Percentiles rank a stretch among this genome's conserved stretches.
Conservation (phyloP, 352 stramenopile genomes). For the Blastocystis sp. region DNA sequence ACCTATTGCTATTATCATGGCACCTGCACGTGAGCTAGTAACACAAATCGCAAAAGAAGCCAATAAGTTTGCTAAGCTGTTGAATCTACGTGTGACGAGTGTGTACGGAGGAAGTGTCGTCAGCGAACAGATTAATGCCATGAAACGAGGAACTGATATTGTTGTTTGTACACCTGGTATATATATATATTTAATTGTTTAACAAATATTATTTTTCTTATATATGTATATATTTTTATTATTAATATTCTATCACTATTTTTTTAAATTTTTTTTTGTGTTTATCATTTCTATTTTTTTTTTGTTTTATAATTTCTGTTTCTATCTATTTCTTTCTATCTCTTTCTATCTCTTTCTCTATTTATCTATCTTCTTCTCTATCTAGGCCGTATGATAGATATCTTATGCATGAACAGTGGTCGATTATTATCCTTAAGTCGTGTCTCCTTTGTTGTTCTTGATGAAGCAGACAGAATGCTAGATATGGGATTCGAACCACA, state of each 20-base stretch:
- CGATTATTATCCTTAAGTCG: slow-evolving; percentile 77
- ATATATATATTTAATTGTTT: too few species aligned
- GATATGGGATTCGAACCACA: slow-evolving; percentile 99
- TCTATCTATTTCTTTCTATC: too few species aligned
- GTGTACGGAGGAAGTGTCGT: slow-evolving; percentile 78
- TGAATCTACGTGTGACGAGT: slow-evolving; percentile 69
- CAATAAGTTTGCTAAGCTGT: slow-evolving; percentile 70
- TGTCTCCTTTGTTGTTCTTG: slow-evolving; percentile 90
- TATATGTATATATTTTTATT: too few species aligned
- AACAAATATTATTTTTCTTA: too few species aligned
- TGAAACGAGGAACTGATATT: slow-evolving; percentile 86
- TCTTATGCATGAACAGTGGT: slow-evolving; percentile 87
- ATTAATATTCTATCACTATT: too few species aligned
- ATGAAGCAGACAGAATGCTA: slow-evolving; percentile 98
- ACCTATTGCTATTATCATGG: slow-evolving; percentile 88
- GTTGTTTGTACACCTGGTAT: slow-evolving; percentile 80
- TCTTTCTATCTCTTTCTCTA: too few species aligned
- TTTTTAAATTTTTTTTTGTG: too few species aligned
- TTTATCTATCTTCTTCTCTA: too few species aligned
- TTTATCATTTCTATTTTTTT: too few species aligned
- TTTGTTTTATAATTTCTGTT: too few species aligned
- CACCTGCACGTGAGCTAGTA: slow-evolving; percentile 83
- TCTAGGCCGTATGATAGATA: slow-evolving; percentile 83
- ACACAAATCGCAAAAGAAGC: slow-evolving; percentile 87
- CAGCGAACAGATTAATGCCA: slow-evolving; percentile 87